Percentiles rank a stretch among this genome's conserved stretches.
Conservation (phyloP, 1,284 basidiomycete genomes). For the Cryptococcus wingfieldii region DNA sequence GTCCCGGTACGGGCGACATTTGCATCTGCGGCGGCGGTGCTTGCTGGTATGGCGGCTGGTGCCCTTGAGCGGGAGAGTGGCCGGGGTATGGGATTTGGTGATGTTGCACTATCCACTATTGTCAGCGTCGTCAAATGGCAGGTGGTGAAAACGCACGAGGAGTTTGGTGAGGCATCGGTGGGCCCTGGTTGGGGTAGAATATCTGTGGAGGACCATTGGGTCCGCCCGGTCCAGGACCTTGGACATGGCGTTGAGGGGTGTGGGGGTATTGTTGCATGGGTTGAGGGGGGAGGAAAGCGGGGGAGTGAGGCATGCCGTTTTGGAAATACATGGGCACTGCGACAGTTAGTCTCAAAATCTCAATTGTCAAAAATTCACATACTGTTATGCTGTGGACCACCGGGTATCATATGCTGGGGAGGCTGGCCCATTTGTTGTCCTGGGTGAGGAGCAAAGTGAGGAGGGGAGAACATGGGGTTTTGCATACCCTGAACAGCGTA, state of each 20-base stretch:
- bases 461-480: slow-evolving; percentile 39
- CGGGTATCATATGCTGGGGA: slow-evolving; percentile 25
- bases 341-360: background rate
- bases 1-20: background rate
- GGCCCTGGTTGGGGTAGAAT: slow-evolving; percentile 22
- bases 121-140: background rate
- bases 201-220: slow-evolving; percentile 18
- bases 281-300: slow-evolving; percentile 6
- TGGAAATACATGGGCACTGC: slow-evolving; percentile 34
- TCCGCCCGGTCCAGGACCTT: slow-evolving; percentile 13
- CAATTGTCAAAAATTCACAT: slow-evolving; percentile 5
- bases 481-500: slow-evolving; percentile 23
- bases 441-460: slow-evolving; percentile 25
- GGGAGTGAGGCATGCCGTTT: slow-evolving; percentile 26
- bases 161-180: slow-evolving; percentile 37
- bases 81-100: background rate
- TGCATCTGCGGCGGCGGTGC: slow-evolving; percentile 9
- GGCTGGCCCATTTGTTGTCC: slow-evolving; percentile 21
- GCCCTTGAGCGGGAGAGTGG: slow-evolving; percentile 1
- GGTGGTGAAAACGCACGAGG: slow-evolving; percentile 27
- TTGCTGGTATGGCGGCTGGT: slow-evolving; percentile 7
- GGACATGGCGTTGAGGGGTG: slow-evolving; percentile 21
- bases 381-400: slow-evolving; percentile 32
- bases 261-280: slow-evolving; percentile 18
- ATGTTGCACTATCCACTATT: background rate